Evolutionary conservation across 164 flowering plant species (phyloP), one percentile per base, ranked within the genome.

Genomic region (Piper betle): DNA sequence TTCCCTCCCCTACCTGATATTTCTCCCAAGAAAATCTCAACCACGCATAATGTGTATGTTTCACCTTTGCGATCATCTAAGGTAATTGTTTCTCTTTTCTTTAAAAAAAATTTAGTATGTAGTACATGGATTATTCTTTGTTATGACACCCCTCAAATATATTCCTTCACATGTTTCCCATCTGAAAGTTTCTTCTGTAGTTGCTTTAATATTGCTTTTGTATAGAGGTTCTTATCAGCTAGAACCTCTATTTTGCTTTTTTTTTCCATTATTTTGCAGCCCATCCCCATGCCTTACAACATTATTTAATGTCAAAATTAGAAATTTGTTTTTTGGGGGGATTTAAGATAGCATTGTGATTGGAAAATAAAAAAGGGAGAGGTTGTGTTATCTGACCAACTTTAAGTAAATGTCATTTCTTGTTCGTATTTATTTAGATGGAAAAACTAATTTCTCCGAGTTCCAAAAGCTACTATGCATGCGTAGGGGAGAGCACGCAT

Each of bases 401-500:
- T 46, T 43, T 6, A 8, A n/a, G 10, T 3, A 43, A 43, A 8
- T 43, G 50, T 7, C 2, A 15, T 15, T 43, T 3, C 50, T 43
- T 7, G 12, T 15, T 43, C 12, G 10, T 46, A 15, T 46, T 46
- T 8, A 6, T 57, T 5, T 84, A 91, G 99, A 91, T 91, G 96
- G 97, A 94, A 78, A 86, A 88, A 40, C 61, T 91, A 52, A 85
- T 86, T 54, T 85, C 96, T 58, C 81, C 84, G 70, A 83, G 89
- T 75, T 84, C 97, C 6, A 91, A 83, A 68, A 94, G 99, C 74
- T 91, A 83, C 64, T 94, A 94, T 71, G 99, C 99, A 39, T 91
- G 97, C 68, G 97, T 94, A 46, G 99, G 99, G 56, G 99, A 94
- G 82, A 94, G 99, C 70, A 94, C 97, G 25, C 96, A 80, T 78